Base-by-base conservation (phyloP, 805 yeast species). In the Candida nemodendra region DNA sequence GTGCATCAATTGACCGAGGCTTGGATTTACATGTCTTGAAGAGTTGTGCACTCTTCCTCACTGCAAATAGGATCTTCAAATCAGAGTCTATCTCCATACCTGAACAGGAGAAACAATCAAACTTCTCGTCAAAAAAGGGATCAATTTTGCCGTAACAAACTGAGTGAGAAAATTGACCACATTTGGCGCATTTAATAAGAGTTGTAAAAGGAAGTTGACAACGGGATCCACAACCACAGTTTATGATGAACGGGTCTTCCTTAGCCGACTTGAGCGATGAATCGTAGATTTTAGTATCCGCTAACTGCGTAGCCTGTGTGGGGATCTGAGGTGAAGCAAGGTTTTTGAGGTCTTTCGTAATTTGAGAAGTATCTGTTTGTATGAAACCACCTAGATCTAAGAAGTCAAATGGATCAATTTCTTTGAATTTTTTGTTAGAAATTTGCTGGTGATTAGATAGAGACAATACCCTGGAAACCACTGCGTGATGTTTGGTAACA, bases 401-500 rank as follows among this genome's bases (percentile, higher is more conserved):
- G 4, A 39, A 18, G 28, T 39, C 50, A 37, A 59, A 54, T 3
- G 64, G 64, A 33, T 59, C 59, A 21, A 67, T 42, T 28, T 48
- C 38, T 27, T 63, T 53, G 29, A 51, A 60, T 41, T 55, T 69
- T 21, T 60, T 57, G 36, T 56, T 62, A 12, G 70, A 71, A 11
- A 62, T 47, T 29, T 34, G 31, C 12, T 33, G 36, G 9, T 22
- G 33, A 2, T 44, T 29, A 4, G 65, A 58, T 12, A 71, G 18
- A 9, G 70, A 60, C 4, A 73, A 29, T 8, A 58, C 33, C 16
- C 47, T 47, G 15, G 55, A 32, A 4, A 32, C 26, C 13, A 52
- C 19, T 5, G 39, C 14, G 32, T 56, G 61, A 41, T 57, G 53
- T 4, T 31, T 38, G 0, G 64, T 50, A 11, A 34, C 34, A 14